A percentile compares a stretch with the other conserved stretches of the same genome.
These are phyloP conservation scores for Coffea eugenioides DNA, from an alignment of 257 asterid genomes.

Conservation along the genomic window DNA sequence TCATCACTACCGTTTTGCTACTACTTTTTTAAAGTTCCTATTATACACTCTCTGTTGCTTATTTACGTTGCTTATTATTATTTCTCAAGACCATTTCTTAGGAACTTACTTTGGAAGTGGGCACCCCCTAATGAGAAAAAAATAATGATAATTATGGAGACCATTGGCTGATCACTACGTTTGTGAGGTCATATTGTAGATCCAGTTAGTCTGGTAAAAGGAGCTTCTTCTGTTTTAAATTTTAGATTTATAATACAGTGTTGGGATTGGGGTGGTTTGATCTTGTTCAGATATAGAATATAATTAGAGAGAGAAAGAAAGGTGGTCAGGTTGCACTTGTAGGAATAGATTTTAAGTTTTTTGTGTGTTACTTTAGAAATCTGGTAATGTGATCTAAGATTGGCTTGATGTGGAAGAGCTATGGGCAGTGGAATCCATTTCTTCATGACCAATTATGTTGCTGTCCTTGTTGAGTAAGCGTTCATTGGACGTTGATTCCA, in stretches of 20 bases:
- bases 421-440: conserved; percentile 63
- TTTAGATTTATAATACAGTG: not conserved
- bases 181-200: not conserved
- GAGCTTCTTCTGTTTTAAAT: not conserved
- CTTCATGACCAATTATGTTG: conserved; percentile 69
- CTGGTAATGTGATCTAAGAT: conserved; percentile 22
- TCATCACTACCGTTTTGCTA: not conserved
- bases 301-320: not conserved
- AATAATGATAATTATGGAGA: not conserved
- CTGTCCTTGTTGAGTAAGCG: conserved; percentile 98
- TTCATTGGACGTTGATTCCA: conserved; percentile 76
- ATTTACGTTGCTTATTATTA: not conserved
- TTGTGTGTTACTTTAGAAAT: conserved; percentile 18
- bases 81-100: not conserved
- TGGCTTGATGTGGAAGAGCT: conserved; percentile 37
- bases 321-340: not conserved
- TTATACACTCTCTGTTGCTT: not conserved
- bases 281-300: not conserved
- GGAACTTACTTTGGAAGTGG: not conserved
- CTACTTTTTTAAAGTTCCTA: no score
- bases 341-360: not conserved
- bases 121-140: no score
- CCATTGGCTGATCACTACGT: not conserved
- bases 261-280: not conserved
- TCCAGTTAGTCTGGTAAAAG: not conserved